Percentiles rank a stretch among this genome's conserved stretches.
phyloP scores from a whole-genome alignment of 441 rosid genomes.

The Bocquillonia castaneifolia region DNA sequence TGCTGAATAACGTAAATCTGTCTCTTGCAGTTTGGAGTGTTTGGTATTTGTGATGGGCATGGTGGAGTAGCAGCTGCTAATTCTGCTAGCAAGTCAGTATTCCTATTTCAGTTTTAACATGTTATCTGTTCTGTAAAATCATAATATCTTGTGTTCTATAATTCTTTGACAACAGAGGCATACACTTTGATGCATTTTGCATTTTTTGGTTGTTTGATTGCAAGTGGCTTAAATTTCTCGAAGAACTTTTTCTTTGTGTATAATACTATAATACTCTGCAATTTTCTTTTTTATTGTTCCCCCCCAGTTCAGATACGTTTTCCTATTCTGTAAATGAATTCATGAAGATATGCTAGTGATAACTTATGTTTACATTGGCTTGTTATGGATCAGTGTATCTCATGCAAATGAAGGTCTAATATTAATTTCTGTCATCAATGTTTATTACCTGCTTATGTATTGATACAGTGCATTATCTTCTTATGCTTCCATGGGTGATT shows the following conservation, averaged over 20 bases:
- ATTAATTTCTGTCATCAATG: not conserved
- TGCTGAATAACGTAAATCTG: conserved; percentile 23
- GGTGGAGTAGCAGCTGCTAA: conserved; percentile 86
- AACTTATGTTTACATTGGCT: not conserved
- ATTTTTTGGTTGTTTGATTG: not conserved
- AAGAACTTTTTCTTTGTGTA: not conserved
- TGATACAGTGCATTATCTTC: not conserved
- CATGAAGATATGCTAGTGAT: not conserved
- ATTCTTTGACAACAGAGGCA: not conserved
- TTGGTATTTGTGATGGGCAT: conserved; percentile 97
- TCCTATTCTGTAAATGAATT: not conserved
- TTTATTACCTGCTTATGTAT: not conserved
- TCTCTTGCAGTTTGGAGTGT: conserved; percentile 76
- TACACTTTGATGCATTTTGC: not conserved
- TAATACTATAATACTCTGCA: not conserved
- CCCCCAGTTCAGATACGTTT: not conserved
- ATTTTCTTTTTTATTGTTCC: not conserved
- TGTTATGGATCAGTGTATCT: not conserved
- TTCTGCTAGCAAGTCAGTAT: conserved; percentile 83
- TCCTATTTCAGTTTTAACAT: conserved; percentile 25
- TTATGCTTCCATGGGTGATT: conserved; percentile 6
- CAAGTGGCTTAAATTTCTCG: not conserved
- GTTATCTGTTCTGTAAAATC: not conserved
- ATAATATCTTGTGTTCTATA: too few species aligned
- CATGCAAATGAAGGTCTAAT: not conserved